A percentile compares a stretch with the other conserved stretches of the same genome.
These are phyloP conservation scores for Sanghuangporus baumii DNA, from an alignment of 1,284 basidiomycete genomes.

Conservation along the genomic window DNA sequence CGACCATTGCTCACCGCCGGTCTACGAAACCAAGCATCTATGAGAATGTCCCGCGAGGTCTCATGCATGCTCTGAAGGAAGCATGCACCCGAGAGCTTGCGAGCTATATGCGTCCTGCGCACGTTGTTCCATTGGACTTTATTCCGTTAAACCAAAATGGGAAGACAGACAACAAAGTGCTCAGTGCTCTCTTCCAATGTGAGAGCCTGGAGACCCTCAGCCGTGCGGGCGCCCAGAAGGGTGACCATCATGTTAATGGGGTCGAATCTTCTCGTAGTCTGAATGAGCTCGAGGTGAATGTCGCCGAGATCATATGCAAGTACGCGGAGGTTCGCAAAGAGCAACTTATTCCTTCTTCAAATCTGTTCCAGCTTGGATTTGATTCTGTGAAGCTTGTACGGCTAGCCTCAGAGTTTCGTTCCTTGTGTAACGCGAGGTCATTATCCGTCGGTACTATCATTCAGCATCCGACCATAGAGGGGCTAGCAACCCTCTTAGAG, in stretches of 20 bases:
- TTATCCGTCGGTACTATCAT: conserved; percentile 39
- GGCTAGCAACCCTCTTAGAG: conserved; percentile 28
- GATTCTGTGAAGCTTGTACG: conserved; percentile 39
- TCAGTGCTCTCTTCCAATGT: conserved; percentile 33
- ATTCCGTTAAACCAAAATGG: conserved; percentile 45
- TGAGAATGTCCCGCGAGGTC: conserved; percentile 25
- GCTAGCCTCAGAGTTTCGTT: conserved; percentile 34
- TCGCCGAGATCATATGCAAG: conserved; percentile 20
- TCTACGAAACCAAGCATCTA: conserved; percentile 29
- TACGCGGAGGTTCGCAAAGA: conserved; percentile 17
- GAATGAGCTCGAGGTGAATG: conserved; percentile 20
- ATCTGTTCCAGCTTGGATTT: conserved; percentile 41
- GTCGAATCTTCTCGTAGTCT: conserved; percentile 5
- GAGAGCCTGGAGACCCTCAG: conserved; percentile 28
- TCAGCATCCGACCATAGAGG: conserved; percentile 32
- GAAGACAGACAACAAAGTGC: conserved; percentile 40
- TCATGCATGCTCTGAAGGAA: conserved; percentile 31
- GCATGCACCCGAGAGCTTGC: conserved; percentile 39
- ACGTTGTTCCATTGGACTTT: conserved; percentile 42
- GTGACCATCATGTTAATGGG: conserved; percentile 13
- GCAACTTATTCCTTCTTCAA: conserved; percentile 21
- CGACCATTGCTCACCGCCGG: conserved; percentile 34
- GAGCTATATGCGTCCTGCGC: conserved; percentile 47
- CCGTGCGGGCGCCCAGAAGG: background rate
- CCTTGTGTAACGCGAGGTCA: conserved; percentile 21